phyloP scores from a whole-genome alignment of 139 green algal species.

The Micractinium sp. region DNA sequence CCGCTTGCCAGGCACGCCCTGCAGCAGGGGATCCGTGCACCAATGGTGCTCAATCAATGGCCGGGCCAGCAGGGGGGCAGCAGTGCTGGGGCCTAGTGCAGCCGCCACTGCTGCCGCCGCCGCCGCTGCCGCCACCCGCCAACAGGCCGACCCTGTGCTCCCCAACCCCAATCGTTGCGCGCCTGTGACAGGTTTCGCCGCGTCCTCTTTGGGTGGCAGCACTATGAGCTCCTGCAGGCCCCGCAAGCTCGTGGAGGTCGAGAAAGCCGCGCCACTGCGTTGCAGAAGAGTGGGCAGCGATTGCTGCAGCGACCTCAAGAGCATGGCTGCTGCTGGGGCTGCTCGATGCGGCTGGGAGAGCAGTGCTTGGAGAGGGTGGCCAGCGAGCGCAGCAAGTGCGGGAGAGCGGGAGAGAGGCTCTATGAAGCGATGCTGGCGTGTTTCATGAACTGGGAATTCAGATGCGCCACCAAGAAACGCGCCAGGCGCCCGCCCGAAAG shows the following conservation, averaged over 20 bases:
- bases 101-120: neutral
- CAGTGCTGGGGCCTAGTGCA: neutral
- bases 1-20: constrained; percentile 72
- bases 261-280: constrained; percentile 6
- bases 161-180: neutral
- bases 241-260: neutral
- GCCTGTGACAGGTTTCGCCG: neutral
- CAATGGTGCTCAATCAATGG: no score
- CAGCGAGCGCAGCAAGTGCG: no score
- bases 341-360: neutral
- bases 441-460: no score
- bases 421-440: no score
- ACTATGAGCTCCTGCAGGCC: constrained; percentile 39
- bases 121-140: neutral
- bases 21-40: neutral
- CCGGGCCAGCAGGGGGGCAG: neutral
- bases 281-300: constrained; percentile 21
- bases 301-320: constrained; percentile 1
- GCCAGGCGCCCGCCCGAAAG: no score
- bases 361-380: no score
- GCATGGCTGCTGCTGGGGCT: neutral
- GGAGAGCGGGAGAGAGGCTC: no score
- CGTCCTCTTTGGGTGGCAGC: constrained; percentile 19
- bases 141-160: no score
- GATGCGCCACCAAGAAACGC: no score